phyloP scores from a whole-genome alignment of 768 basidiomycete species.

The Tricholoma terreum region DNA sequence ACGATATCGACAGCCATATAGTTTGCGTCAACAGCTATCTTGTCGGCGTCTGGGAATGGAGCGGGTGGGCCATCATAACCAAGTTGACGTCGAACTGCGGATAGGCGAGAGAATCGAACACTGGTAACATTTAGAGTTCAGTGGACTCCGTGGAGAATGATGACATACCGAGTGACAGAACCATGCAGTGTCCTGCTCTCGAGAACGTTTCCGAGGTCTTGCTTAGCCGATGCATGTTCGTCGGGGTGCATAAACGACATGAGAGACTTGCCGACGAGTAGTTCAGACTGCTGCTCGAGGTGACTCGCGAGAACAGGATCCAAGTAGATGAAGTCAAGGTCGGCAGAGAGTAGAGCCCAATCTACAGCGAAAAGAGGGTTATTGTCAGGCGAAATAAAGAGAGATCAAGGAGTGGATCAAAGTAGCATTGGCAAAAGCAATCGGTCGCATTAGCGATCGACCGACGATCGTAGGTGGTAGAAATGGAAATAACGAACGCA shows the following conservation, averaged over 20 bases:
- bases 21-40: slow-evolving; percentile 63
- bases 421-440: slow-evolving; percentile 5
- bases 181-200: slow-evolving; percentile 76
- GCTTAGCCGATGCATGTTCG: slow-evolving; percentile 69
- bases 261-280: slow-evolving; percentile 67
- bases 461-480: slow-evolving; percentile 29
- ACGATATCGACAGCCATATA: slow-evolving; percentile 89
- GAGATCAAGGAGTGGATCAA: slow-evolving; percentile 23
- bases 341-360: slow-evolving; percentile 77
- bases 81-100: slow-evolving; percentile 67
- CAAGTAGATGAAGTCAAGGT: slow-evolving; percentile 77
- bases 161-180: slow-evolving; percentile 68
- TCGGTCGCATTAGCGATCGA: slow-evolving; percentile 30
- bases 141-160: slow-evolving; percentile 13
- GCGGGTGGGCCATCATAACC: slow-evolving; percentile 57
- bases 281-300: slow-evolving; percentile 66
- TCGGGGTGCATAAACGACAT: slow-evolving; percentile 83
- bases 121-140: slow-evolving; percentile 38
- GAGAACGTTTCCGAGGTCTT: slow-evolving; percentile 72
- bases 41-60: slow-evolving; percentile 63
- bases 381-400: slow-evolving; percentile 3
- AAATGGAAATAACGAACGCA: slow-evolving; percentile 38
- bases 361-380: slow-evolving; percentile 41
- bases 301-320: slow-evolving; percentile 77
- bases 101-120: slow-evolving; percentile 76